Evolutionary conservation across 2,329 filamentous ascomycete species (phyloP), one percentile per base, ranked within the genome.

Genomic region (Venturia nashicola): DNA sequence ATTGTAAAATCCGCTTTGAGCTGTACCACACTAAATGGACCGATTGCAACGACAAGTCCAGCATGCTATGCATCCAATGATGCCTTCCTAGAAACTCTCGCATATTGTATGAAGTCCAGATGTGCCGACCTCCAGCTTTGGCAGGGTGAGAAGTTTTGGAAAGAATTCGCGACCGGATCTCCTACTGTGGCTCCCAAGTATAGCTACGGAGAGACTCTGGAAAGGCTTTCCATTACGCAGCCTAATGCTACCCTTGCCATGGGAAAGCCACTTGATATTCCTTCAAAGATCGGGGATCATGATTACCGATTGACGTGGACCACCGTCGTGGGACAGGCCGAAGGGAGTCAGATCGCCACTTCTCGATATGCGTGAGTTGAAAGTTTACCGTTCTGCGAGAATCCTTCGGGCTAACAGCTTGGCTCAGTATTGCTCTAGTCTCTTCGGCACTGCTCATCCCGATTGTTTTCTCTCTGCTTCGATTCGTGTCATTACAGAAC

Each of bases 11-110:
- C 20, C 2, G 7, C 27, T 16, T 20, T 59, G 36, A 39, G 9
- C 12, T 59, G 54, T 39, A 59, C 54, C 54, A 48, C 18, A 18
- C 20, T 48, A 18, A 48, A 48, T 2, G 44, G 44, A 8, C 5
- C 18, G 16, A 59, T 5, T 3, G 36, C 5, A 20, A 59, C 39
- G 59, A 46, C 36, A 32, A 32, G 16, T 44, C 23, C 59, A 20
- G 44, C 66, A 14, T 69, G 68, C 64, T 67, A 68, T 42, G 67
- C 68, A 4, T 67, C 63, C 2, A 61, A 69, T 61, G 67, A 68
- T 46, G 43, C 63, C 4, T 69, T 67, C 59, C 51, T 70, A 16
- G 59, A 67, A 54, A 68, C 67, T 7, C 57, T 69, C 43, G 68
- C 68, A 20, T 67, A 59, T 32, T 70, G 68, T 62, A 67, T 69